Conservation (phyloP, 305 asterid species). For the Fraxinus latifolia region DNA sequence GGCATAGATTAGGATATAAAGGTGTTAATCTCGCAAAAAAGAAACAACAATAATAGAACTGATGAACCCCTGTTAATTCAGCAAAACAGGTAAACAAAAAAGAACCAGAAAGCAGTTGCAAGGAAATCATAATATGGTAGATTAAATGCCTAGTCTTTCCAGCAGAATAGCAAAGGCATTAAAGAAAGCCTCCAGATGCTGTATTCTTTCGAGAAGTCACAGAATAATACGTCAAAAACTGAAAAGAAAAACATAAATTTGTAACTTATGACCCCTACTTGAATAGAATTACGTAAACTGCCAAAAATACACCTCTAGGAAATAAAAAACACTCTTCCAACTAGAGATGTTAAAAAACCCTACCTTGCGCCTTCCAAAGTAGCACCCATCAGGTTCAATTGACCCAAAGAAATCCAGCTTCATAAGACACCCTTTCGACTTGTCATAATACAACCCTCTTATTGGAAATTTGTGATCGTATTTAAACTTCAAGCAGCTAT, state of each 20-base stretch:
- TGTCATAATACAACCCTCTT: slow-evolving; percentile 91
- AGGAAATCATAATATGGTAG: background rate
- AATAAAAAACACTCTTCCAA: slow-evolving; percentile 10
- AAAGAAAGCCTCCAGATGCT: background rate
- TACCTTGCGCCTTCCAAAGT: slow-evolving; percentile 93
- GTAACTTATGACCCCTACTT: background rate
- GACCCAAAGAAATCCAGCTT: slow-evolving; percentile 97
- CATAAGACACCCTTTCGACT: slow-evolving; percentile 82
- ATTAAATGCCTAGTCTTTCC: background rate
- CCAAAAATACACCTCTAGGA: background rate
- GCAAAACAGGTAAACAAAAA: background rate
- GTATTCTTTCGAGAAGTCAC: background rate
- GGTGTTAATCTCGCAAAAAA: background rate
- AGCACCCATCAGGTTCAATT: slow-evolving; percentile 94
- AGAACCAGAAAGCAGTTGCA: background rate
- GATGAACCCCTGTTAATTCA: background rate
- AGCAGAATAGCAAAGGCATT: background rate
- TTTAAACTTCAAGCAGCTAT: slow-evolving; percentile 69
- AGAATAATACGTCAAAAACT: background rate
- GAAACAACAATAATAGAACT: background rate
- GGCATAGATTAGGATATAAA: background rate
- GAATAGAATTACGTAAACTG: background rate
- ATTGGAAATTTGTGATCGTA: slow-evolving; percentile 87
- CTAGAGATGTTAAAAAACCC: slow-evolving; percentile 6
- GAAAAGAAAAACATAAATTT: background rate